Base-by-base conservation (phyloP, 169 alveolate species). In the Miamiensis avidus region DNA sequence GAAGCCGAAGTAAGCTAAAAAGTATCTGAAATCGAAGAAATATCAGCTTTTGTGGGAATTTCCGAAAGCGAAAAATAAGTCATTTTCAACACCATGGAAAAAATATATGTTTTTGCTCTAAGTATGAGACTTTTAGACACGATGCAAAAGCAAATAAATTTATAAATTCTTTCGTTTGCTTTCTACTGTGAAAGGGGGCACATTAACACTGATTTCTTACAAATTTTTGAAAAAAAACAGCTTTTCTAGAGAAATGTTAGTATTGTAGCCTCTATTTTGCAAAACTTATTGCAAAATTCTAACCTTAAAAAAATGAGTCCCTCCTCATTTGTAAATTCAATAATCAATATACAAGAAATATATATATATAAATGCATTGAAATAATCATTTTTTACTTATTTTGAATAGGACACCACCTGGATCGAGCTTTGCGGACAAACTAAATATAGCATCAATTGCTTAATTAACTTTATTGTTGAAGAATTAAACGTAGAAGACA, bases 121-220 rank as follows among this genome's bases (percentile, higher is more conserved):
- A 20, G 26, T 49, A 11, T 49, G 20, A 49, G 20, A 4, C 4
- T 11, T 11, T 49, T 49, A 49, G 26, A 49, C 4, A 11, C 69
- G 20, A 49, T 49, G 26, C 4, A 49, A 4, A 49, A 49, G 20
- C 4, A 11, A 11, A 49, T 49, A 11, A 11, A 4, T 49, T 20
- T 49, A 11, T 49, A 4, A 11, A 49, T 20, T 11, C 4, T 49
- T 49, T 49, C 69, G 26, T 79, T 29, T 31, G 75, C 84, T 28
- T 79, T 79, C 49, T 79, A 34, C 65, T 79, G 84, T 65, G 84
- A 79, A 79, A 49, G 34, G n/a, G 33, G 33, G 1, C 29, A 79
- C 20, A 49, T 79, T 1, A 79, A 79, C 34, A 64, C 84, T 49
- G 84, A 79, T 29, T 49, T 79, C 49, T 79, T 79, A 29, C 34